Percentiles rank a stretch among this genome's conserved stretches.
These are phyloP conservation scores for Ceratobasidium sp. DNA, from an alignment of 1,284 basidiomycete species.

Conservation along the genomic window DNA sequence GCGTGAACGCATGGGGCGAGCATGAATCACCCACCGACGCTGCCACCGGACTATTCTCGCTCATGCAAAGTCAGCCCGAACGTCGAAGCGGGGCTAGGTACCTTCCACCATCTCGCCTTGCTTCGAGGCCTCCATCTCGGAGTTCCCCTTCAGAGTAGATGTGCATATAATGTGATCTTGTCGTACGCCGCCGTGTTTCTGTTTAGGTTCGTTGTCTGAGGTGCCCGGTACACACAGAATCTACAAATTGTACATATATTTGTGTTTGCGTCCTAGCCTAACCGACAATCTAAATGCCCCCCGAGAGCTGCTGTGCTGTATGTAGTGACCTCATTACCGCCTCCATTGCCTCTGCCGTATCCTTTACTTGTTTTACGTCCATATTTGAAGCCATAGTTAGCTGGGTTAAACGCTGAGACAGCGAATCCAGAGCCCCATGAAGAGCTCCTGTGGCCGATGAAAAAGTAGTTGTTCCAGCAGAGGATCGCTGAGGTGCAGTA, in stretches of 20 bases:
- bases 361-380: conserved; percentile 67
- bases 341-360: conserved; percentile 75
- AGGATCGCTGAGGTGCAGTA: conserved; percentile 54
- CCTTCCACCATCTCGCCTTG: conserved; percentile 35
- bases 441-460: conserved; percentile 63
- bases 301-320: conserved; percentile 67
- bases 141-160: conserved; percentile 10
- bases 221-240: conserved; percentile 22
- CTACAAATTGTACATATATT: conserved; percentile 24
- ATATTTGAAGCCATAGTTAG: conserved; percentile 60
- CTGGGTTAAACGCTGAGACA: conserved; percentile 66
- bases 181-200: background rate
- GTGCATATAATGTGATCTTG: conserved; percentile 13
- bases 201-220: background rate
- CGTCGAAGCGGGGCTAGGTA: conserved; percentile 9
- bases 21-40: conserved; percentile 31
- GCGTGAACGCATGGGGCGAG: conserved; percentile 42
- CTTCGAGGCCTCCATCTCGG: conserved; percentile 33
- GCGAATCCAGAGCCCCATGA: conserved; percentile 64
- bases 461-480: conserved; percentile 51
- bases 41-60: conserved; percentile 21
- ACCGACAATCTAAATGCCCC: background rate
- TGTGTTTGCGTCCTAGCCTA: background rate
- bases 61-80: conserved; percentile 34
- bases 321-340: conserved; percentile 73